Evolutionary conservation across 2,329 filamentous ascomycete genomes (phyloP).

Genomic region (Talaromyces sp.): DNA sequence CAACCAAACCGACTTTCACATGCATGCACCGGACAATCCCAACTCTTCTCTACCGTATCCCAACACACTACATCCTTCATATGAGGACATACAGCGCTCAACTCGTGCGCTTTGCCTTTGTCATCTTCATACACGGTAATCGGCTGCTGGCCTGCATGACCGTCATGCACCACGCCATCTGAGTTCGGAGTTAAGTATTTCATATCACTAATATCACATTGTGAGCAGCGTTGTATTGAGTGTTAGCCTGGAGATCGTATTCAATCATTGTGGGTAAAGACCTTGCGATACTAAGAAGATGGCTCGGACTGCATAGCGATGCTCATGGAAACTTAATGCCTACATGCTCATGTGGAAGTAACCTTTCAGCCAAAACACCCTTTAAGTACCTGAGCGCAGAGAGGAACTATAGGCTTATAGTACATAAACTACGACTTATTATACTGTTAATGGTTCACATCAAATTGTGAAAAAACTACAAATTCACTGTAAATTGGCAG

Average conservation of each 20-base stretch:
- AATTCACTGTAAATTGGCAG: too few relatives aligned
- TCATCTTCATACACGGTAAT: not conserved
- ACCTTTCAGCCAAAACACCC: too few relatives aligned
- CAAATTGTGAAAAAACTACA: not conserved
- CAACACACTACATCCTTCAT: not conserved
- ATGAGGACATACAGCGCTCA: not conserved
- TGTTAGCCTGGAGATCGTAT: not conserved
- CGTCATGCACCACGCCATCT: too few relatives aligned
- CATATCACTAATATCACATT: too few relatives aligned
- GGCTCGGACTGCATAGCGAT: not conserved
- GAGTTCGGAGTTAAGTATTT: too few relatives aligned
- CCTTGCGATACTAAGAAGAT: not conserved
- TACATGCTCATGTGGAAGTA: not conserved
- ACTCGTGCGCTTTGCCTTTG: not conserved
- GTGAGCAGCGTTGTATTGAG: not conserved
- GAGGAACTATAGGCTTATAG: too few relatives aligned
- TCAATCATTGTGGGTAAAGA: not conserved
- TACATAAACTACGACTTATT: too few relatives aligned
- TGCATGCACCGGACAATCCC: slow-evolving; percentile 4
- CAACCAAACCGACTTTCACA: not conserved
- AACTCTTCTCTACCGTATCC: not conserved
- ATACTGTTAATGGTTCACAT: not conserved
- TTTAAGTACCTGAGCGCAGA: too few relatives aligned
- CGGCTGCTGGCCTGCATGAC: not conserved
- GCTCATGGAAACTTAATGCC: not conserved